Evolutionary conservation across 2,329 filamentous ascomycete genomes (phyloP), one percentile per base, ranked within the genome.

Genomic region (Apiospora sp.): DNA sequence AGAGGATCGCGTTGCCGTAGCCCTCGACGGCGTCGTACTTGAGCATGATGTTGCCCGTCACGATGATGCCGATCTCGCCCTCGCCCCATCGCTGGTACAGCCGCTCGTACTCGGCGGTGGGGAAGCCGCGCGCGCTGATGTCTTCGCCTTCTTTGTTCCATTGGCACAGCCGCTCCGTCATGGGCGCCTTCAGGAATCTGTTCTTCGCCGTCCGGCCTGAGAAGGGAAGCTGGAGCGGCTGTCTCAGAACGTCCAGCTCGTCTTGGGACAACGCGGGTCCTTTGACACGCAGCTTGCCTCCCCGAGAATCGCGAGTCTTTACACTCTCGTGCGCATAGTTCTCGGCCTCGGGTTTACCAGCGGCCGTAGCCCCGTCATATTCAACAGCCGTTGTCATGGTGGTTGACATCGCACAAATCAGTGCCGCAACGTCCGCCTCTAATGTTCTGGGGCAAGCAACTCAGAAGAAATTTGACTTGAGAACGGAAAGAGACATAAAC

Each of bases 11-110:
- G 79, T 89, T 88, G 19, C 87, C 87, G 24, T 83, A 79, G 4
- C 84, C 85, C 75, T 89, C 87, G 27, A 89, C 79, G 67, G 87
- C 84, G 67, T 88, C 85, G 76, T 86, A 87, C 69, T 88, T 87
- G 61, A 90, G 83, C 86, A 90, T 88, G 75, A 90, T 83, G 80
- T 91, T 90, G 70, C 89, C 89, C 1, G 87, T 89, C 0, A 90
- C 79, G 72, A 89, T 86, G 30, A 87, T 75, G 44, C 87, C 87
- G 67, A 84, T 80, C 10, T 78, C 81, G 30, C 86, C 86, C 75
- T 87, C 85, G 10, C 87, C 88, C 88, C 88, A 91, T 75, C 84
- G 81, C 74, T 85, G 83, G 80, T 90, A 90, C 68, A 88, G 81
- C 68, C 86, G 85, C 75, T 86, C 68, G 19, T 76, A 70, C 69